A percentile compares a stretch with the other conserved stretches of the same genome.
Conservation (phyloP, 306 rosid species). For the Oemleria cerasiformis region DNA sequence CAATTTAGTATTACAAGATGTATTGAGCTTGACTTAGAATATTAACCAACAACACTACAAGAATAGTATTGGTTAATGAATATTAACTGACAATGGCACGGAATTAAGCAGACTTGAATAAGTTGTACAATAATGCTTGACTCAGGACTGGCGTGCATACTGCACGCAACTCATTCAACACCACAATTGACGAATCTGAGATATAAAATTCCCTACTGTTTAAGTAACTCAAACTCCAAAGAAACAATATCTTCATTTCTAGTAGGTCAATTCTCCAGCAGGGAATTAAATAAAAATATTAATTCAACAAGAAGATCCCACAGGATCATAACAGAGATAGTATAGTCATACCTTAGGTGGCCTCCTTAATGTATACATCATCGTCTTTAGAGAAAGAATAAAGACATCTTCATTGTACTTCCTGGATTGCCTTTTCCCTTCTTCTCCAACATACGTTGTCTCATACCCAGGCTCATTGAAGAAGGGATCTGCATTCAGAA, state of each 20-base stretch:
- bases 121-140: background rate
- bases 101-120: background rate
- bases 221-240: background rate
- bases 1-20: no score
- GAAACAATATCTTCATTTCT: background rate
- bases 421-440: slow-evolving; percentile 54
- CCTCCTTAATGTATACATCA: slow-evolving; percentile 63
- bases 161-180: background rate
- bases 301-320: no score
- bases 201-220: background rate
- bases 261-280: background rate
- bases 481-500: slow-evolving; percentile 69
- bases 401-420: slow-evolving; percentile 60
- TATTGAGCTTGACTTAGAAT: no score
- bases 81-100: no score
- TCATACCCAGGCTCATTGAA: slow-evolving; percentile 72
- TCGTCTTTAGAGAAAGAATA: slow-evolving; percentile 63
- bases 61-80: no score
- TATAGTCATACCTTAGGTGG: slow-evolving; percentile 60
- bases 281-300: background rate
- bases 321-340: background rate
- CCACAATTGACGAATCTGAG: background rate
- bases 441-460: slow-evolving; percentile 24
- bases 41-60: no score
- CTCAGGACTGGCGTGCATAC: background rate